Conservation (phyloP, 768 basidiomycete genomes). For the Termitomyces sp. region DNA sequence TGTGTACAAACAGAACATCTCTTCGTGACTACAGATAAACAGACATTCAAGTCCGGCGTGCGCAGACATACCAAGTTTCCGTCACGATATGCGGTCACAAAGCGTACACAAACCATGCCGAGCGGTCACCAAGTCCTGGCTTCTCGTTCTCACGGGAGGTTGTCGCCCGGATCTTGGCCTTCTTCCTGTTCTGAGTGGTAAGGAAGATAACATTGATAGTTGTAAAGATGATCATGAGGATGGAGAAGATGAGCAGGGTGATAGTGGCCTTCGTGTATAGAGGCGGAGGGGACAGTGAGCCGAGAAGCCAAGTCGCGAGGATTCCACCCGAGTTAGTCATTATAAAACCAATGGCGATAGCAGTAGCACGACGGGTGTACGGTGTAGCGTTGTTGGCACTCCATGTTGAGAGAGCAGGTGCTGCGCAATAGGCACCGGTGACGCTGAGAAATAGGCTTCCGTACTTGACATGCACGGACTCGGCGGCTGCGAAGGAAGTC, state of each 20-base stretch:
- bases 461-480: constrained; percentile 40
- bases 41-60: too few species aligned
- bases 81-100: constrained; percentile 20
- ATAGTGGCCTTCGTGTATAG: constrained; percentile 47
- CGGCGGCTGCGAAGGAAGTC: constrained; percentile 25
- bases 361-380: constrained; percentile 22
- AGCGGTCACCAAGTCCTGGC: constrained; percentile 42
- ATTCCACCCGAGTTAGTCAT: constrained; percentile 31
- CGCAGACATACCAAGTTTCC: not conserved
- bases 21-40: too few species aligned
- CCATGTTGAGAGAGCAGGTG: constrained; percentile 36
- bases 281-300: constrained; percentile 45
- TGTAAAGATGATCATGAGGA: constrained; percentile 33
- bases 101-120: constrained; percentile 53
- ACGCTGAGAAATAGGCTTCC: constrained; percentile 54
- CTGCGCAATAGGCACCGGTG: constrained; percentile 43
- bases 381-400: constrained; percentile 59
- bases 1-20: too few species aligned
- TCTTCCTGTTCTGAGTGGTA: constrained; percentile 40
- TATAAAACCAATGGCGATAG: too few species aligned
- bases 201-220: constrained; percentile 38
- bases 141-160: constrained; percentile 33
- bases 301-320: constrained; percentile 58
- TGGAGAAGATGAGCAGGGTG: constrained; percentile 34
- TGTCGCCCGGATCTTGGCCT: constrained; percentile 32